Conservation (phyloP, 2,329 filamentous ascomycete genomes). For the Anisogramma anomala region DNA sequence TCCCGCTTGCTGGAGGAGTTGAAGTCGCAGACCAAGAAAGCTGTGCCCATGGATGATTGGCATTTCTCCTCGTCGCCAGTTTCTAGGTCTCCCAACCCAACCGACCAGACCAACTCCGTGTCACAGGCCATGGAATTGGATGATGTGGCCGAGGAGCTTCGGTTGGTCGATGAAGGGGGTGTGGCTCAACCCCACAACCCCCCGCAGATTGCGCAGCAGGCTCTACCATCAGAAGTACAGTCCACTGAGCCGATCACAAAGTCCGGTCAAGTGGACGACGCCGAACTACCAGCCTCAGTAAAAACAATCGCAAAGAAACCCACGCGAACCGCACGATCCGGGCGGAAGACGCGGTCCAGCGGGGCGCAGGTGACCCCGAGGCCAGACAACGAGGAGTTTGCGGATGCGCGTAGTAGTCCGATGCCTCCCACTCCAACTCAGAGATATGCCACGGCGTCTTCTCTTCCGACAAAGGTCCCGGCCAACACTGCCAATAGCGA, state of each 20-base stretch:
- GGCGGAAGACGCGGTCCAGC: conserved; percentile 9
- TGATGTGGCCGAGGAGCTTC: conserved; percentile 15
- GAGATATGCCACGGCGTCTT: conserved; percentile 6
- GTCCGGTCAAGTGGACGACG: neutral
- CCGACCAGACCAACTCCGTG: conserved; percentile 19
- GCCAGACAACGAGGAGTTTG: conserved; percentile 35
- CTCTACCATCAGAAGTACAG: conserved; percentile 1
- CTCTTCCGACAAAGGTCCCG: conserved; percentile 8
- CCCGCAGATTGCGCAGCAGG: neutral
- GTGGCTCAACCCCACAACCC: neutral
- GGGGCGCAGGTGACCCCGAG: conserved; percentile 27
- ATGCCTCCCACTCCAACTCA: conserved; percentile 21
- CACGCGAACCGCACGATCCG: conserved; percentile 1
- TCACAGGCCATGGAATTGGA: conserved; percentile 17
- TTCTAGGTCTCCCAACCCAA: conserved; percentile 36
- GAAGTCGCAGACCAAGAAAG: conserved; percentile 34
- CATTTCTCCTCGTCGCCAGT: conserved; percentile 44
- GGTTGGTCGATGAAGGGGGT: conserved; percentile 13
- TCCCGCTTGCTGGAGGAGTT: conserved; percentile 43
- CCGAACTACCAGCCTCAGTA: neutral
- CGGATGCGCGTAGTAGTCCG: conserved; percentile 38
- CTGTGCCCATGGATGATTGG: conserved; percentile 34
- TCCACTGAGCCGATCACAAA: conserved; percentile 6
- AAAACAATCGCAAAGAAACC: neutral
- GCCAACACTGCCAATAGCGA: conserved; percentile 8